Evolutionary conservation across 192 early-diverging fungal species (phyloP), one percentile per base, ranked within the genome.

Genomic region (Coemansia sp.): DNA sequence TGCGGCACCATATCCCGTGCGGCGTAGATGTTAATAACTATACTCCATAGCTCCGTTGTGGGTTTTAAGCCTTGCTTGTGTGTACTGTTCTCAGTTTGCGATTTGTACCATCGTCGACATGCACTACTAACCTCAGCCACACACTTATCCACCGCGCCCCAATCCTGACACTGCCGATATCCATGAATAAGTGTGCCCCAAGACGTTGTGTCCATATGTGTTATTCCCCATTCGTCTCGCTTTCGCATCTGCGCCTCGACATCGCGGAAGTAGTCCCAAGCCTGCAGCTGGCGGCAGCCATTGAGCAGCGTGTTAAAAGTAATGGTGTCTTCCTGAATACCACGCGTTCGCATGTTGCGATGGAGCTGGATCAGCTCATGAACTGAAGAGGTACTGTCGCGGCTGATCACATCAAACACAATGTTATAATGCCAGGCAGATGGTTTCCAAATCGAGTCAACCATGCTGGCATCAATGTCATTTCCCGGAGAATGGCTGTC

Each of bases 231-330:
- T 59, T 57, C 58, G 61, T 68, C 61, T 3, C 72, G 77, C 63
- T 68, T 53, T 21, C 57, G n/a, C 62, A 80, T 61, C 23, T 80
- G 77, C 42, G 59, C 32, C 19, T 74, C 68, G 27, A 74, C 61
- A 19, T 68, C 68, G 22, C 57, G 39, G 50, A 80, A 80, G 25
- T 61, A 31, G 33, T 30, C 51, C 77, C 77, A 80, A 6, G 72
- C 61, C 0, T 66, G 23, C 51, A 74, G 53, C 30, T 61, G 64
- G n/a, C 77, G 68, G 36, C 77, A 80, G 19, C 68, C 77, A 51
- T 74, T 74, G 30, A 80, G 69, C 29, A 80, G 62, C 46, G 77
- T 80, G 59, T 80, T 80, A 59, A 80, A 74, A 19, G 77, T 80
- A 27, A 74, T 46, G 4, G 68, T 59, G 59, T 80, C 77, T 30